Conservation (phyloP, 2,329 filamentous ascomycete species). For the Calonectria ilicicola region DNA sequence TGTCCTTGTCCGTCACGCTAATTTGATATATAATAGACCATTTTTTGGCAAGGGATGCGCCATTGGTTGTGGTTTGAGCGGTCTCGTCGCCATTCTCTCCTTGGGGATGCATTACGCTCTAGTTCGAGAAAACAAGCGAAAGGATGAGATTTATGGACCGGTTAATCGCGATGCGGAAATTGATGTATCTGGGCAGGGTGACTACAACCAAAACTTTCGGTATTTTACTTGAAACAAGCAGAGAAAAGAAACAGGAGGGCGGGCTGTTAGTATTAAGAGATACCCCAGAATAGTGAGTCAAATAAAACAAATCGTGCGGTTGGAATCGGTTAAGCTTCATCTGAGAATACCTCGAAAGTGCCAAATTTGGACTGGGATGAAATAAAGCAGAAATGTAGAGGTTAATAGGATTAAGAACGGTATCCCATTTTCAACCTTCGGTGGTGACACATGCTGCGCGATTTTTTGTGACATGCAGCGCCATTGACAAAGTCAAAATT, state of each 20-base stretch:
- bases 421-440: not conserved
- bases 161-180: not conserved
- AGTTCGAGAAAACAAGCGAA: constrained; percentile 18
- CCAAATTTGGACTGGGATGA: not conserved
- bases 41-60: constrained; percentile 16
- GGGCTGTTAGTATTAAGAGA: no score
- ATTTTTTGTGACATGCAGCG: not conserved
- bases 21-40: constrained; percentile 4
- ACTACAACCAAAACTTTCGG: constrained; percentile 23
- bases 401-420: not conserved
- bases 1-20: not conserved
- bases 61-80: constrained; percentile 22
- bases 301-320: no score
- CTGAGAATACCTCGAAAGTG: no score
- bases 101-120: constrained; percentile 21
- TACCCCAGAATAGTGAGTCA: no score
- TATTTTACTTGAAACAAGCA: constrained; percentile 8
- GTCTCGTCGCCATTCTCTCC: constrained; percentile 3
- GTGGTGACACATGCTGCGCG: not conserved
- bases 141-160: constrained; percentile 15
- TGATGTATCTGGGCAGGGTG: constrained; percentile 20
- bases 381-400: not conserved
- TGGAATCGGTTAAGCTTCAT: no score
- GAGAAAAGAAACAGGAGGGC: not conserved
- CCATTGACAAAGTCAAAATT: no score